phyloP scores from a whole-genome alignment of 2,329 filamentous ascomycete species.

The Trichoderma polysporum region DNA sequence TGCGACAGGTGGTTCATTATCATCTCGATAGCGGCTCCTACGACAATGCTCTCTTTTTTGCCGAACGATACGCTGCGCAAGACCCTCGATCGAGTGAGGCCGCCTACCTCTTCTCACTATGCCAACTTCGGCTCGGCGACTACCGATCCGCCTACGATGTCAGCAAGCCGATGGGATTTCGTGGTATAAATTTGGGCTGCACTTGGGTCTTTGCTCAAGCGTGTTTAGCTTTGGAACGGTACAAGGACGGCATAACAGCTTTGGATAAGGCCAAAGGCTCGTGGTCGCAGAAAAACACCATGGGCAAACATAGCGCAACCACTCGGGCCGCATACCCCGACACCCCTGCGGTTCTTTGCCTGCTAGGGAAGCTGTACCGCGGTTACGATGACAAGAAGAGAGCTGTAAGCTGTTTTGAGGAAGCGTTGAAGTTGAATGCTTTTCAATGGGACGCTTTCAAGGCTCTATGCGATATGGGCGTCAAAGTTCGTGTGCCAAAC shows the following conservation, averaged over 20 bases:
- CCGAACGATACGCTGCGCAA: constrained; percentile 80
- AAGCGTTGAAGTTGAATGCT: constrained; percentile 83
- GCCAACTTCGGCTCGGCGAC: constrained; percentile 79
- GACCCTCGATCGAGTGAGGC: constrained; percentile 80
- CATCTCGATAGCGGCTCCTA: constrained; percentile 86
- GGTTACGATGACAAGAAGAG: constrained; percentile 80
- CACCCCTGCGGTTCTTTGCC: constrained; percentile 75
- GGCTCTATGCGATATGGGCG: constrained; percentile 82
- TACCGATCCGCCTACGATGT: constrained; percentile 83
- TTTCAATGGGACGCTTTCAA: constrained; percentile 99
- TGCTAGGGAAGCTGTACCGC: constrained; percentile 84
- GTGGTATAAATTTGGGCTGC: constrained; percentile 78
- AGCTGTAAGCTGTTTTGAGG: constrained; percentile 83
- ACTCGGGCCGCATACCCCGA: constrained; percentile 76
- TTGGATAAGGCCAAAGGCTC: constrained; percentile 77
- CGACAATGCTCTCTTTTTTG: constrained; percentile 91
- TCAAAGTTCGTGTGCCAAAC: constrained; percentile 76
- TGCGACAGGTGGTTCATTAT: constrained; percentile 63
- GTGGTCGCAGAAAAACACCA: constrained; percentile 73
- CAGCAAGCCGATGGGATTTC: constrained; percentile 68
- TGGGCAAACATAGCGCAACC: constrained; percentile 80
- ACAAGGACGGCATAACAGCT: constrained; percentile 77
- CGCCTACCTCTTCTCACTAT: constrained; percentile 78
- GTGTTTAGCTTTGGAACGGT: constrained; percentile 75
- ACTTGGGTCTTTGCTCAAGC: constrained; percentile 89